Evolutionary conservation across 2,329 filamentous ascomycete genomes (phyloP).

Genomic region (Domatiomyces globalis): DNA sequence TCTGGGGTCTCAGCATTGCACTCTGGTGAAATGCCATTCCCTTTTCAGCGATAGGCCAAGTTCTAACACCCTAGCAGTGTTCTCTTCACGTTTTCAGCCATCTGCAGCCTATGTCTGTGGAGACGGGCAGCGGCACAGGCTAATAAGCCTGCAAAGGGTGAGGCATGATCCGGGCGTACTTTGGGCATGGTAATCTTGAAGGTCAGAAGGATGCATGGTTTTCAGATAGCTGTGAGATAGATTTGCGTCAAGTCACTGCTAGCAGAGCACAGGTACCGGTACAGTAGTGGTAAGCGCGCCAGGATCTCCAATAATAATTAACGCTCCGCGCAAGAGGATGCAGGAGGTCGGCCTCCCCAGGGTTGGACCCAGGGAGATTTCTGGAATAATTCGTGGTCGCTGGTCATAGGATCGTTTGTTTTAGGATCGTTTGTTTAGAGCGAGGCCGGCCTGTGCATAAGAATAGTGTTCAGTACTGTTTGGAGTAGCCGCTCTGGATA

Average conservation of each 20-base stretch:
- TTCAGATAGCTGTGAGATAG: neutral
- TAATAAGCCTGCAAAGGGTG: neutral
- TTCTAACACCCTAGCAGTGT: slow-evolving; percentile 30
- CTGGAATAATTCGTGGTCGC: neutral
- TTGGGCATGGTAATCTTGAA: neutral
- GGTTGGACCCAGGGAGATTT: neutral
- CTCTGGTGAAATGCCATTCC: slow-evolving; percentile 42
- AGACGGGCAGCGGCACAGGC: slow-evolving; percentile 35
- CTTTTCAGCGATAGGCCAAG: neutral
- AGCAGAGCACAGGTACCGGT: no score
- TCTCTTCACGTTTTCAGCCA: slow-evolving; percentile 50
- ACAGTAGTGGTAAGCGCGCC: neutral
- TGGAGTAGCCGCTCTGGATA: no score
- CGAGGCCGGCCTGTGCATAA: neutral
- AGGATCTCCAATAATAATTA: neutral
- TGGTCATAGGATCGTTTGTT: neutral
- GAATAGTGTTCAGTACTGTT: neutral
- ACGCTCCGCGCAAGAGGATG: neutral
- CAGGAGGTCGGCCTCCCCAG: neutral
- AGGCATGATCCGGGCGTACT: neutral
- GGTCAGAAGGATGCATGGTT: neutral
- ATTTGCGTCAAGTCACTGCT: neutral
- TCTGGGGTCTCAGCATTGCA: slow-evolving; percentile 74
- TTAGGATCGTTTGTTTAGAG: neutral
- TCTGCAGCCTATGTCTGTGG: slow-evolving; percentile 49